Conservation (phyloP, 768 basidiomycete genomes). For the Rhodotorula kratochvilovae region DNA sequence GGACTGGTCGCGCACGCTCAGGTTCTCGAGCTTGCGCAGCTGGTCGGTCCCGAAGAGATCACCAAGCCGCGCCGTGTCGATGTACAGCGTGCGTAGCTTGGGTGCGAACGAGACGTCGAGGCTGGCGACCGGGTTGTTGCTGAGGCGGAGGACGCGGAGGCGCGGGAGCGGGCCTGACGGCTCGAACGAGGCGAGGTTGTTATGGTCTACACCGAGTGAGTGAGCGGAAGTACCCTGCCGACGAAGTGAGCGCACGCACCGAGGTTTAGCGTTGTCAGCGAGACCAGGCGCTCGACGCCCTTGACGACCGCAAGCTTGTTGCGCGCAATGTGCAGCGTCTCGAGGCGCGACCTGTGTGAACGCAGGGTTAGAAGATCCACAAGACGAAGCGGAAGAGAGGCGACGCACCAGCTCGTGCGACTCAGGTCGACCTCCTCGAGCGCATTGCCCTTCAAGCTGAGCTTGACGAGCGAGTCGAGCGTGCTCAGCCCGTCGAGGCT, state of each 20-base stretch:
- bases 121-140: constrained; percentile 68
- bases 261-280: constrained; percentile 68
- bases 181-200: constrained; percentile 58
- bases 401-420: constrained; percentile 63
- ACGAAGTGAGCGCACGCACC: constrained; percentile 57
- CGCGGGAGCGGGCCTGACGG: constrained; percentile 54
- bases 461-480: constrained; percentile 74
- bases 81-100: constrained; percentile 80
- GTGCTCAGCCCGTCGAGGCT: constrained; percentile 69
- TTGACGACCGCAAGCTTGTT: constrained; percentile 62
- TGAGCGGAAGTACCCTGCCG: not conserved
- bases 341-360: constrained; percentile 54
- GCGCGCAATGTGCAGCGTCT: constrained; percentile 73
- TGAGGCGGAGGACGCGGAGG: constrained; percentile 77
- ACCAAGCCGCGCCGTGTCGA: constrained; percentile 68
- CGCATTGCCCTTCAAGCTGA: constrained; percentile 72
- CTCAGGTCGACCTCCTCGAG: constrained; percentile 62
- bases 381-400: constrained; percentile 9
- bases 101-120: constrained; percentile 62
- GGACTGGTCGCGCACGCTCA: constrained; percentile 85
- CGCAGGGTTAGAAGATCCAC: constrained; percentile 44
- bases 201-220: constrained; percentile 58
- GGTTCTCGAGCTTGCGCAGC: constrained; percentile 72
- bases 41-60: constrained; percentile 50
- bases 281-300: constrained; percentile 55